Conservation (phyloP, 768 basidiomycete species). For the Rubroboletus pulcherrimus region DNA sequence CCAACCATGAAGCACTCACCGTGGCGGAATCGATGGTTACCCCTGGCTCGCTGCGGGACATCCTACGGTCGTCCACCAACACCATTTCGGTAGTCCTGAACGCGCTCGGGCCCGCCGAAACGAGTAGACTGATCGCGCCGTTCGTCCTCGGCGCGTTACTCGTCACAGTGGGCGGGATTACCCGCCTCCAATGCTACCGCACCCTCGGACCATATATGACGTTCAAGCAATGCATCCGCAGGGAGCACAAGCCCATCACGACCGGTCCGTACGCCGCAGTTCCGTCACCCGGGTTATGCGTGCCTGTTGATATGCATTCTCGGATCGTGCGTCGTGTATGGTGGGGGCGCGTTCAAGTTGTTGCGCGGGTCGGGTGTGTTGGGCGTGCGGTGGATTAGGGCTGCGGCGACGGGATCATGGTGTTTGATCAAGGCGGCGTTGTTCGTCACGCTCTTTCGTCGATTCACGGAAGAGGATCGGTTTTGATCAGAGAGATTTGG, state of each 20-base stretch:
- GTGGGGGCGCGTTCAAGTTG: not conserved
- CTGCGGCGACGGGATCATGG: not conserved
- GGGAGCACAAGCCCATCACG: slow-evolving; percentile 25
- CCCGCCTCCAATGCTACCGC: slow-evolving; percentile 7
- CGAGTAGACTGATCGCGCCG: not conserved
- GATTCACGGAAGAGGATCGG: slow-evolving; percentile 22
- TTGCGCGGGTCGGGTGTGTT: slow-evolving; percentile 2
- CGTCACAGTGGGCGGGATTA: not conserved
- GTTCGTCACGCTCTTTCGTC: slow-evolving; percentile 1
- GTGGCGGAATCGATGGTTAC: not conserved
- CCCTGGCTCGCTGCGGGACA: not conserved
- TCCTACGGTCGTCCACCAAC: not conserved
- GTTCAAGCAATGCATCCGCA: slow-evolving; percentile 15
- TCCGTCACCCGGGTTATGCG: slow-evolving; percentile 30
- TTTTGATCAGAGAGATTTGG: slow-evolving; percentile 17
- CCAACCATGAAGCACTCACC: not conserved
- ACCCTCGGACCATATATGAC: slow-evolving; percentile 21
- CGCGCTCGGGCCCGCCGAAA: slow-evolving; percentile 9
- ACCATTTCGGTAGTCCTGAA: not conserved
- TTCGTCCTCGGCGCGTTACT: slow-evolving; percentile 8
- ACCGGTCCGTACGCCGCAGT: slow-evolving; percentile 25
- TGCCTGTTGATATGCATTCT: not conserved
- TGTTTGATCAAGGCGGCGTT: not conserved
- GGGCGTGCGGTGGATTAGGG: not conserved
- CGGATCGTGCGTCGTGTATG: not conserved